Base-by-base conservation (phyloP, 2,329 filamentous ascomycete species). In the Pseudogymnoascus sp. region DNA sequence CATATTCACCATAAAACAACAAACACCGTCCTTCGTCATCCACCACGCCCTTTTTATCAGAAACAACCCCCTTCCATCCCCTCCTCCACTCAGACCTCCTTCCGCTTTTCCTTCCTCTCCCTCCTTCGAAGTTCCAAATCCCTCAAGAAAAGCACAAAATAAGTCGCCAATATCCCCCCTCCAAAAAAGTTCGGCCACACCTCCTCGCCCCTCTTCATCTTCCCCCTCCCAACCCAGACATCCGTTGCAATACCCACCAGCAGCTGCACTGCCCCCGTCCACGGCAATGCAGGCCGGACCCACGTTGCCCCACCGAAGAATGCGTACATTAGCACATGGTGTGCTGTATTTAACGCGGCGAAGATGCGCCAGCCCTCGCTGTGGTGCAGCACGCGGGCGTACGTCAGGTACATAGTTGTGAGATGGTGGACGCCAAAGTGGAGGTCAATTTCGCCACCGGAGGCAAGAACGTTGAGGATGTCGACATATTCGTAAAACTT, bases 401-500 rank as follows among this genome's bases (percentile, higher is more conserved):
- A 70, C 5, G 72, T 72, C 22, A 73, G 60, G 62, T 72, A 72
- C 16, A 72, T 70, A 16, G 69, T 72, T 2, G 71, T 72, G n/a
- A 72, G 65, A 65, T 72, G 73, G 64, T 73, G 69, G 40, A 73
- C 71, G 16, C 67, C 69, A 63, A 73, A 72, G 63, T 73, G 71
- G 22, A 68, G 60, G 35, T 68, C 68, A 38, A 74, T 68, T 10
- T 56, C 26, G 1, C 67, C 67, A 2, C 71, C 70, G 8, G 64
- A 63, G 8, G 72, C 72, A 4, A 70, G 65, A n/a, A 74, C 69
- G 60, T 66, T 69, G 33, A 74, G 66, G 12, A 73, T 69, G 59
- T 74, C 72, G 26, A 72, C 43, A 62, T 72, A 72, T 60, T 74
- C 72, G 61, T 73, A 73, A 41, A 74, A 69, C 61, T 72, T 74